phyloP scores from a whole-genome alignment of 148 eudicot species.

The Vaccinium darrowii region DNA sequence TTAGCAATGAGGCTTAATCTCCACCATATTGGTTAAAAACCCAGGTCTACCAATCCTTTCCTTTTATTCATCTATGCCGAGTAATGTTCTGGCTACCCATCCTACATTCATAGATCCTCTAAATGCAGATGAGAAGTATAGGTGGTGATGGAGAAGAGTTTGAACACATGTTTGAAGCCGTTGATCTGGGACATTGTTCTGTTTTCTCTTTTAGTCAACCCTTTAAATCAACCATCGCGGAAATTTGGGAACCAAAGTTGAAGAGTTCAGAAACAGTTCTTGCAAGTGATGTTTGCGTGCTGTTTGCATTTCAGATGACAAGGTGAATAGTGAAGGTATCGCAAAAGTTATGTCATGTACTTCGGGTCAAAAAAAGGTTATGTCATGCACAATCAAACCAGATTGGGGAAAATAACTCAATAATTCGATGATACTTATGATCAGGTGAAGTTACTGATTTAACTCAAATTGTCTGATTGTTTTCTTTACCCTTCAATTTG shows the following conservation, averaged over 20 bases:
- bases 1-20: constrained; percentile 42
- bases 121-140: constrained; percentile 11
- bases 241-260: neutral
- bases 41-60: constrained; percentile 2
- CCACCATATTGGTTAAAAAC: constrained; percentile 13
- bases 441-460: neutral
- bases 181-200: neutral
- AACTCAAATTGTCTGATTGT: neutral
- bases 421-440: too few relatives aligned
- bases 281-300: neutral
- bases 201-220: neutral
- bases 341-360: neutral
- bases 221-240: neutral
- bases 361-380: neutral
- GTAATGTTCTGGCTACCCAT: neutral
- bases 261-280: neutral
- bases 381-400: neutral
- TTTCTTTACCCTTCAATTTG: neutral
- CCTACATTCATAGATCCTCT: neutral
- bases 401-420: neutral
- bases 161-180: neutral
- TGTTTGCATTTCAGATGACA: neutral
- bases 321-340: neutral
- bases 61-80: neutral
- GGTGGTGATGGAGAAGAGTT: neutral